Evolutionary conservation across 148 eudicot genomes (phyloP).

Genomic region (Vaccinium corymbosum): DNA sequence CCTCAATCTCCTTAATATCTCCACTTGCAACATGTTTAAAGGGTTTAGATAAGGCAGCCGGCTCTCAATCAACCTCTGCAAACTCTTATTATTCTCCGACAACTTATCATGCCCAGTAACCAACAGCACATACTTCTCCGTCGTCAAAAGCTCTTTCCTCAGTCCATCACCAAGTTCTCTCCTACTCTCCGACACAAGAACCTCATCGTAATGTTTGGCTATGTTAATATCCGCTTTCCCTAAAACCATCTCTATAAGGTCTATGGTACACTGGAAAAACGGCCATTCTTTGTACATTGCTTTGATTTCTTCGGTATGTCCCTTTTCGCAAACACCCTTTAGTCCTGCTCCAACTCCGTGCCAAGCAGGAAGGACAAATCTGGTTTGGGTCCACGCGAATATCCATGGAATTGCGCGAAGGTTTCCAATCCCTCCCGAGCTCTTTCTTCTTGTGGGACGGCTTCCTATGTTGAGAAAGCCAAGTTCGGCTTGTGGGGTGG

Average conservation of each 20-base stretch:
- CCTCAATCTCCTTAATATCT: constrained; percentile 73
- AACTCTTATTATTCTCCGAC: constrained; percentile 53
- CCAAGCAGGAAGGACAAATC: constrained; percentile 90
- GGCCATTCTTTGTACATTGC: constrained; percentile 94
- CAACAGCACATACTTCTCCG: constrained; percentile 57
- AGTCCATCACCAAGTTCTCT: constrained; percentile 50
- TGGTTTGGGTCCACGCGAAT: constrained; percentile 90
- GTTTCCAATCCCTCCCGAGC: constrained; percentile 57
- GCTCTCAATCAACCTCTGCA: constrained; percentile 69
- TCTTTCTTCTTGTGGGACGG: constrained; percentile 69
- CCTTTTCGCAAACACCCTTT: constrained; percentile 66
- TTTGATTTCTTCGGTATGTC: constrained; percentile 58
- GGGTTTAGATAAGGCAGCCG: constrained; percentile 83
- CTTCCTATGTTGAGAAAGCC: constrained; percentile 91
- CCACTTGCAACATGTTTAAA: constrained; percentile 85
- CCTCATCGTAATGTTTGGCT: constrained; percentile 76
- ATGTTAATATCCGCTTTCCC: constrained; percentile 75
- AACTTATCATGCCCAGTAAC: constrained; percentile 74
- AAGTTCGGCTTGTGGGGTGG: constrained; percentile 85
- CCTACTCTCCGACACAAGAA: constrained; percentile 58
- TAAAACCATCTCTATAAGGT: constrained; percentile 85
- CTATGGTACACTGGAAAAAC: constrained; percentile 74
- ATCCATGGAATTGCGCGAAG: constrained; percentile 94
- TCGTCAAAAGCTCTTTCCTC: constrained; percentile 56
- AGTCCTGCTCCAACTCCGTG: constrained; percentile 88